A percentile compares a stretch with the other conserved stretches of the same genome.
Evolutionary conservation across 78 protist species (phyloP).

Genomic region (Bigelowiella natans): DNA sequence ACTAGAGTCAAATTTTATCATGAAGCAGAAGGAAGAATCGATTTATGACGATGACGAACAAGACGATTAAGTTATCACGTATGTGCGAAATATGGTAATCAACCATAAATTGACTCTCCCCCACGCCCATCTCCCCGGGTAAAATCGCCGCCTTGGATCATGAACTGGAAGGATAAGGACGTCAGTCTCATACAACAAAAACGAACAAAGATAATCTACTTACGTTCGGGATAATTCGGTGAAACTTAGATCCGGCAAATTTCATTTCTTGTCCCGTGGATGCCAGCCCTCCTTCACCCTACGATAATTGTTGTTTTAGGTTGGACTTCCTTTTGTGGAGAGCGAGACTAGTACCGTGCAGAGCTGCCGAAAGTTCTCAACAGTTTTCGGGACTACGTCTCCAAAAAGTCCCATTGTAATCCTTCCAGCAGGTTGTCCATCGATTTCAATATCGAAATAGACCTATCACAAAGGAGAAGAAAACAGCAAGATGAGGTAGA

Average conservation of each 20-base stretch:
- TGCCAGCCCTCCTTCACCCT: constrained; percentile 17
- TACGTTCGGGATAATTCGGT: constrained; percentile 32
- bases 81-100: too few relatives aligned
- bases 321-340: too few relatives aligned
- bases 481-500: too few relatives aligned
- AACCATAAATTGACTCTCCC: constrained; percentile 44
- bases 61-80: too few relatives aligned
- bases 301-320: too few relatives aligned
- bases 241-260: constrained; percentile 25
- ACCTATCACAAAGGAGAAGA: constrained; percentile 44
- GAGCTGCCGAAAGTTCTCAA: constrained; percentile 74
- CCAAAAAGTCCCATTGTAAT: constrained; percentile 22
- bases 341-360: too few relatives aligned
- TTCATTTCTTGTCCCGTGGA: neutral
- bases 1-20: too few relatives aligned
- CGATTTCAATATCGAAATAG: constrained; percentile 20
- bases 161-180: neutral
- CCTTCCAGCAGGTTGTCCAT: constrained; percentile 21
- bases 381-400: constrained; percentile 72
- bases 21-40: too few relatives aligned
- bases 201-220: neutral
- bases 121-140: constrained; percentile 44
- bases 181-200: neutral
- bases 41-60: too few relatives aligned
- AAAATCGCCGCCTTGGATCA: constrained; percentile 46